Conservation (phyloP, 768 basidiomycete species). For the Russula compacta region DNA sequence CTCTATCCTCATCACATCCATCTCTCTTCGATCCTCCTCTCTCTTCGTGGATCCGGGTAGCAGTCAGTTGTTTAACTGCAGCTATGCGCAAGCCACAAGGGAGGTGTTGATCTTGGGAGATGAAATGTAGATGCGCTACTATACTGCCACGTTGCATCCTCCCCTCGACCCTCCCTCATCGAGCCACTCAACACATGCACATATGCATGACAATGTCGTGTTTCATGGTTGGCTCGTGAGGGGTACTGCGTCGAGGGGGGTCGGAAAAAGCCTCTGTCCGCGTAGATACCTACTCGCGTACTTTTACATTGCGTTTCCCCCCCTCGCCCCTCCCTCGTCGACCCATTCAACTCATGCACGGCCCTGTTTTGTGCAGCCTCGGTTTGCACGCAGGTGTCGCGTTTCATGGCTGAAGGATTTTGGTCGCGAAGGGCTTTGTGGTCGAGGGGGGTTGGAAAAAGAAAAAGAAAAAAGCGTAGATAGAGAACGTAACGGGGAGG, state of each 20-base stretch:
- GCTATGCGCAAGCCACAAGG: neutral
- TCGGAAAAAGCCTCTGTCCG: neutral
- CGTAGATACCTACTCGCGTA: neutral
- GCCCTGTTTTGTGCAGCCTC: neutral
- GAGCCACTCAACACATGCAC: neutral
- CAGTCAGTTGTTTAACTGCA: neutral
- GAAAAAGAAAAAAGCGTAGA: neutral
- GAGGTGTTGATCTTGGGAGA: neutral
- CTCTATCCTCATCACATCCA: neutral
- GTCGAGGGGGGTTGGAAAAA: neutral
- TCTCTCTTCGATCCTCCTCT: neutral
- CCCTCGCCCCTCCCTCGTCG: neutral
- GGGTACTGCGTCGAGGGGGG: neutral
- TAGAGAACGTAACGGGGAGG: neutral
- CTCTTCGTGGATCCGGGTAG: neutral
- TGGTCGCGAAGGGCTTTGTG: neutral
- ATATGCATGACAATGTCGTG: neutral
- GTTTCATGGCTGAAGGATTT: neutral
- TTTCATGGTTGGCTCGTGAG: neutral
- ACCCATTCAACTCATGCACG: neutral
- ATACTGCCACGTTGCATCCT: neutral
- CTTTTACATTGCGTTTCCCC: neutral
- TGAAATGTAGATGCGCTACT: neutral
- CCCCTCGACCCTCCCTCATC: neutral
- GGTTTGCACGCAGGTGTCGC: neutral